A percentile compares a stretch with the other conserved stretches of the same genome.
These are phyloP conservation scores for Zasmidium cellare DNA, from an alignment of 2,329 filamentous ascomycete species.

Conservation along the genomic window DNA sequence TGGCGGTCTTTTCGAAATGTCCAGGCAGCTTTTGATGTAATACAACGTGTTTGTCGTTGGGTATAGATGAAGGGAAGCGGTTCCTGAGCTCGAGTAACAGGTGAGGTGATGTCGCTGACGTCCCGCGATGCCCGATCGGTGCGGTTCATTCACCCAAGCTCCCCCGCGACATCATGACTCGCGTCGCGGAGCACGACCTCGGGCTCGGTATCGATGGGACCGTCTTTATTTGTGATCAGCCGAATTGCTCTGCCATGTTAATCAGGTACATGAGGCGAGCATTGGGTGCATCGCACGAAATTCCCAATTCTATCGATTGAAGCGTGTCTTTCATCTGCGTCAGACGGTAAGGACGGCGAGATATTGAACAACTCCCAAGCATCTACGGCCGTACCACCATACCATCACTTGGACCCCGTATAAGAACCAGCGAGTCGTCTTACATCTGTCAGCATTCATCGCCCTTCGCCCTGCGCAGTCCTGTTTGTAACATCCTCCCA, in stretches of 20 bases:
- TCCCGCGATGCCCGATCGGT: not conserved
- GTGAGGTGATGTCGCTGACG: not conserved
- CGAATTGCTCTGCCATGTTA: not conserved
- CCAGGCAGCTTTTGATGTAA: not conserved
- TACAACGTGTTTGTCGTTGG: not conserved
- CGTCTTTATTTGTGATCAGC: not conserved
- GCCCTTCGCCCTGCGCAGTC: no score
- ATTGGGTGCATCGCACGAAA: not conserved
- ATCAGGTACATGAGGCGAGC: not conserved
- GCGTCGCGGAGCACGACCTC: not conserved
- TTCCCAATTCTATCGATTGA: no score
- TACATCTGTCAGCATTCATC: no score
- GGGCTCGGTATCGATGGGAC: not conserved
- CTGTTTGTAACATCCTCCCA: not conserved
- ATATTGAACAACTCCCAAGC: not conserved
- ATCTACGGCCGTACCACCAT: not conserved
- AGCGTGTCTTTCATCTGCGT: no score
- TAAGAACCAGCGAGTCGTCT: not conserved
- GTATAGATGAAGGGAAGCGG: not conserved
- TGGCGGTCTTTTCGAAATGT: constrained; percentile 13
- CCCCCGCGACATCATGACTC: not conserved
- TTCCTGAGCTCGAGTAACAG: not conserved
- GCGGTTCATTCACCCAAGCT: not conserved
- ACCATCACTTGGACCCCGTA: no score
- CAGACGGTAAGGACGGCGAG: no score